Evolutionary conservation across 225 moss, liverwort and hornwort genomes (phyloP).

Genomic region (Marchantia polymorpha): DNA sequence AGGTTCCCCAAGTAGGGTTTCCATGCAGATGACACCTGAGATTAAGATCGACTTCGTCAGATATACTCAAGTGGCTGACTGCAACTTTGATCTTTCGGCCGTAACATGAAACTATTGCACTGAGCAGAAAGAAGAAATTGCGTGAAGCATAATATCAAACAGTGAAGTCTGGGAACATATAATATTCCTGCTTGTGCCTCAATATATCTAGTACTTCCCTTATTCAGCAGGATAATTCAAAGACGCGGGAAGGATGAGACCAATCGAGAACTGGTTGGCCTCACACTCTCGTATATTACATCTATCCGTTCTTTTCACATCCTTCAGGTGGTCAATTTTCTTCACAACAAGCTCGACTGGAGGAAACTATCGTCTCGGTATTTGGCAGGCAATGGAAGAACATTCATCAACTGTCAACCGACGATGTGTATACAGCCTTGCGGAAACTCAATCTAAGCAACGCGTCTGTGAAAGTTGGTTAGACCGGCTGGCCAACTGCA

Average conservation of each 20-base stretch:
- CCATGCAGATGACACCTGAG: no score
- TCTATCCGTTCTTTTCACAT: constrained; percentile 6
- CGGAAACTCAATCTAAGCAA: no score
- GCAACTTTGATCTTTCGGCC: no score
- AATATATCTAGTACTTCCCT: constrained; percentile 15
- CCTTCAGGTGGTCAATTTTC: not conserved
- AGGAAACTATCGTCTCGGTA: not conserved
- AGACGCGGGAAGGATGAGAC: constrained; percentile 2
- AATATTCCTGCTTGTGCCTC: constrained; percentile 7
- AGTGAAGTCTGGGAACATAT: constrained; percentile 10
- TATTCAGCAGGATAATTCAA: constrained; percentile 24
- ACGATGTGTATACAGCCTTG: not conserved
- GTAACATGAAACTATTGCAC: no score
- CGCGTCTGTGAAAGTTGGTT: not conserved
- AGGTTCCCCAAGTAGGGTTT: no score
- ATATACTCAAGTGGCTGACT: no score
- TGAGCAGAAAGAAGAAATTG: constrained; percentile 46
- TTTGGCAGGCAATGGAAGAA: not conserved
- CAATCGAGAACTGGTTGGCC: constrained; percentile 14
- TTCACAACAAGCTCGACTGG: not conserved
- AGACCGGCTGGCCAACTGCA: constrained; percentile 8
- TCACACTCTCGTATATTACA: not conserved
- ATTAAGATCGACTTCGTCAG: no score
- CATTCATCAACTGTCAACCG: not conserved
- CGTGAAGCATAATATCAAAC: constrained; percentile 27